phyloP scores from a whole-genome alignment of 208 protist species.

The Leishmania amazonensis region DNA sequence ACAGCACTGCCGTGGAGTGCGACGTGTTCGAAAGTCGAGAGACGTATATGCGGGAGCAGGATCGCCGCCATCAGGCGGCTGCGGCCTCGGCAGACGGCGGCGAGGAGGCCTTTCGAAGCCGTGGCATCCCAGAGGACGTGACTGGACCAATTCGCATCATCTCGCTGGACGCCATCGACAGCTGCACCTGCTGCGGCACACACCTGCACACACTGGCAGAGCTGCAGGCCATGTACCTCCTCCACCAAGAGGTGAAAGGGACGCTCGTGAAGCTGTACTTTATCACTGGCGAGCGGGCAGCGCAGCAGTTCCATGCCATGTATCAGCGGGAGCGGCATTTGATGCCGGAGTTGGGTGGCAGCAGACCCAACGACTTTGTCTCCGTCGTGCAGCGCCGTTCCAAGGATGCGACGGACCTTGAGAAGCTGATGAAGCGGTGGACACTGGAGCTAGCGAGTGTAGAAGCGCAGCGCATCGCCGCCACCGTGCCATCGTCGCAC shows the following conservation, averaged over 20 bases:
- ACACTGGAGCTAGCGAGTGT: slow-evolving; percentile 55
- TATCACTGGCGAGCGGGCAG: slow-evolving; percentile 67
- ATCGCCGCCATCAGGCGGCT: slow-evolving; percentile 11
- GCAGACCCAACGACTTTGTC: slow-evolving; percentile 65
- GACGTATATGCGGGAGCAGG: slow-evolving; percentile 42
- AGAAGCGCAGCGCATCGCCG: slow-evolving; percentile 44
- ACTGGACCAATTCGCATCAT: slow-evolving; percentile 81
- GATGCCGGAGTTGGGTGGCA: slow-evolving; percentile 65
- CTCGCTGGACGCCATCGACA: slow-evolving; percentile 68
- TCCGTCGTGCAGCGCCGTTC: slow-evolving; percentile 38
- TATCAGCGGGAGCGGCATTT: slow-evolving; percentile 68
- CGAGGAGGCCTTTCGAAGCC: slow-evolving; percentile 41
- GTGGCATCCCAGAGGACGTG: slow-evolving; percentile 77
- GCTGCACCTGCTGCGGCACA: slow-evolving; percentile 89
- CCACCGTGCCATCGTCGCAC: background rate
- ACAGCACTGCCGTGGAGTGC: slow-evolving; percentile 46
- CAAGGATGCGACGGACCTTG: slow-evolving; percentile 53
- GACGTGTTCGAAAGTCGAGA: slow-evolving; percentile 51
- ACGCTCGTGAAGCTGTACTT: slow-evolving; percentile 82
- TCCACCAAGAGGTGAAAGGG: slow-evolving; percentile 85
- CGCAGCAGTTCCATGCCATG: slow-evolving; percentile 52
- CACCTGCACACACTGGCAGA: slow-evolving; percentile 71
- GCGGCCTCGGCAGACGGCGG: slow-evolving; percentile 7
- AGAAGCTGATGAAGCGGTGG: slow-evolving; percentile 62
- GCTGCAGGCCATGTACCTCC: slow-evolving; percentile 73